A percentile compares a stretch with the other conserved stretches of the same genome.
Conservation (phyloP, 768 basidiomycete species). For the Hydnomerulius pinastri region DNA sequence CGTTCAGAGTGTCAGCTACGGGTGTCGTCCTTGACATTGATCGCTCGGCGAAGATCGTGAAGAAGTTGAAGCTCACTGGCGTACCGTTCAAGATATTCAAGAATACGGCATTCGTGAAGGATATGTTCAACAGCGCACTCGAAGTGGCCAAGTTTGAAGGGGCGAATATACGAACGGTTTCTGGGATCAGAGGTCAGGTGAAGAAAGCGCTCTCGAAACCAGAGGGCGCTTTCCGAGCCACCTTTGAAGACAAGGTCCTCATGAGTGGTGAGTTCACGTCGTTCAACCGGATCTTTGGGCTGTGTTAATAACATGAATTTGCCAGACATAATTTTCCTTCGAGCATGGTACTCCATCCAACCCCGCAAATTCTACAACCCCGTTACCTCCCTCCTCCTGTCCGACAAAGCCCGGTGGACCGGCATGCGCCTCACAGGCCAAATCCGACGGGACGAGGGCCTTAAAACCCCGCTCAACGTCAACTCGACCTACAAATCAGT, state of each 20-base stretch:
- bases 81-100: constrained; percentile 97
- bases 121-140: constrained; percentile 92
- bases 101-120: constrained; percentile 97
- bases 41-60: constrained; percentile 91
- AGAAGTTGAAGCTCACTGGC: constrained; percentile 97
- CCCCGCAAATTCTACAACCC: constrained; percentile 97
- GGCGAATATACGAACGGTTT: constrained; percentile 93
- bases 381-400: constrained; percentile 85
- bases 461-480: constrained; percentile 77
- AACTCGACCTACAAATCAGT: constrained; percentile 90
- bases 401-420: constrained; percentile 80
- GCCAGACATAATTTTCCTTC: constrained; percentile 89
- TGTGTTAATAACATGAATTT: neutral
- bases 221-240: constrained; percentile 93
- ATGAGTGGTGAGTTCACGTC: constrained; percentile 75
- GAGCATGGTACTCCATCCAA: constrained; percentile 96
- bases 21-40: constrained; percentile 95
- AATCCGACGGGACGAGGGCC: constrained; percentile 80
- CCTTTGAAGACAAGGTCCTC: constrained; percentile 97
- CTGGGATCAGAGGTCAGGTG: constrained; percentile 93
- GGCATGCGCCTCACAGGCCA: constrained; percentile 97
- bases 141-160: constrained; percentile 99
- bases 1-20: constrained; percentile 89
- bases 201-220: constrained; percentile 97
- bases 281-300: neutral